phyloP scores from a whole-genome alignment of 1,139 yeast species.

The Candida sp. region DNA sequence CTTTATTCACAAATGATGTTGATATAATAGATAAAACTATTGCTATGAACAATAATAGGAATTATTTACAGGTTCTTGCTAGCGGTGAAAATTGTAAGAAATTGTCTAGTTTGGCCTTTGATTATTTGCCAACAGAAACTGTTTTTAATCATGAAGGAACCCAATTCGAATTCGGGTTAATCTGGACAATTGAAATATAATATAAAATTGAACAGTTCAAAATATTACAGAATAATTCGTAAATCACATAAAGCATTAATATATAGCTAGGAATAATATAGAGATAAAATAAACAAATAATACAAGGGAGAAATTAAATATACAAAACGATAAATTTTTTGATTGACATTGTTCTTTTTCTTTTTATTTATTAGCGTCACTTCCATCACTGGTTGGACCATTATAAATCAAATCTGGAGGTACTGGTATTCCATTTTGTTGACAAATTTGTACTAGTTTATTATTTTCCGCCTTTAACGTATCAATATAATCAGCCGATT shows the following conservation, averaged over 20 bases:
- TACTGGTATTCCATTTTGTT: constrained; percentile 30
- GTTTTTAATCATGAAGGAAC: constrained; percentile 18
- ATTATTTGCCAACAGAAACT: constrained; percentile 23
- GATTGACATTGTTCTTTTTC: background rate
- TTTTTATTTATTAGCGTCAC: constrained; percentile 11
- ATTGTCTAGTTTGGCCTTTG: constrained; percentile 8
- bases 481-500: constrained; percentile 46
- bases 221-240: background rate
- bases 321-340: background rate
- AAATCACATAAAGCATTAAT: background rate
- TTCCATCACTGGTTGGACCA: constrained; percentile 30
- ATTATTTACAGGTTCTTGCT: constrained; percentile 11
- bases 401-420: constrained; percentile 36
- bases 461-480: constrained; percentile 36
- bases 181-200: too few relatives aligned
- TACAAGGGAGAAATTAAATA: background rate
- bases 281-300: background rate
- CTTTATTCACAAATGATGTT: constrained; percentile 15
- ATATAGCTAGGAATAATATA: too few relatives aligned
- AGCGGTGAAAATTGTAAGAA: constrained; percentile 2
- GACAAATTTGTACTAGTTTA: constrained; percentile 31
- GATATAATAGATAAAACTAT: constrained; percentile 10
- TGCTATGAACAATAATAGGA: constrained; percentile 2
- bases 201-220: too few relatives aligned
- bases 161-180: constrained; percentile 17